Base-by-base conservation (phyloP, 2,329 filamentous ascomycete species). In the Microsporum ferrugineum region DNA sequence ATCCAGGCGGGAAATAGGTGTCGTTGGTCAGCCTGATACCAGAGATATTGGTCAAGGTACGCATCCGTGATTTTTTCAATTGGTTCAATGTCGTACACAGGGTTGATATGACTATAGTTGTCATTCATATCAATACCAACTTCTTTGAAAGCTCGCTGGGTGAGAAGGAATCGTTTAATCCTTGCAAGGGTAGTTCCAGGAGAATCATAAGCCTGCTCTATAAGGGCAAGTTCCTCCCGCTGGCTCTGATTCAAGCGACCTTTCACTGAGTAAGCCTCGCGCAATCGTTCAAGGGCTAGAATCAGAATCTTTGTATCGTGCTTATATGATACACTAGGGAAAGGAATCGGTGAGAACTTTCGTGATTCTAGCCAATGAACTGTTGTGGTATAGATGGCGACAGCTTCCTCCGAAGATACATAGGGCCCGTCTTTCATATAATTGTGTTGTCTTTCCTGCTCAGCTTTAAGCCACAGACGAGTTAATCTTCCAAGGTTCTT, bases 61-160 rank as follows among this genome's bases (percentile, higher is more conserved):
- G 94, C 95, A 75, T 99, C 94, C 43, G 92, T 99, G 68, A 99
- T 99, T 79, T 99, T 99, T 79, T 99, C 94, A 63, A 99, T 96
- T 0, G 94, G 94, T 76, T 99, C 95, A 63, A 99, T 94, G 67
- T 99, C 94, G 71, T 99, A 99, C 0, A 99, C 94, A 0, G 94
- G 95, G 71, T 99, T 99, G 79, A 99, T 99, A 17, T 90, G 92
- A 79, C 86, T 97, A 78, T 99, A 99, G 71, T 99, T 99, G 77
- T 99, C 94, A 73, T 99, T 99, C 94, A 99, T 99, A 72, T 99
- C 94, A 67, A 99, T 99, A 60, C 92, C 94, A 51, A 99, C 94
- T 76, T 99, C 94, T 77, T 99, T 99, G 82, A 99, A 99, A 1
- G 95, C 94, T 73, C 94, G 85, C 72, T 99, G 94, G 0, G 95